Base-by-base conservation (phyloP, 2,329 filamentous ascomycete genomes). In the Penicillium griseofulvum region DNA sequence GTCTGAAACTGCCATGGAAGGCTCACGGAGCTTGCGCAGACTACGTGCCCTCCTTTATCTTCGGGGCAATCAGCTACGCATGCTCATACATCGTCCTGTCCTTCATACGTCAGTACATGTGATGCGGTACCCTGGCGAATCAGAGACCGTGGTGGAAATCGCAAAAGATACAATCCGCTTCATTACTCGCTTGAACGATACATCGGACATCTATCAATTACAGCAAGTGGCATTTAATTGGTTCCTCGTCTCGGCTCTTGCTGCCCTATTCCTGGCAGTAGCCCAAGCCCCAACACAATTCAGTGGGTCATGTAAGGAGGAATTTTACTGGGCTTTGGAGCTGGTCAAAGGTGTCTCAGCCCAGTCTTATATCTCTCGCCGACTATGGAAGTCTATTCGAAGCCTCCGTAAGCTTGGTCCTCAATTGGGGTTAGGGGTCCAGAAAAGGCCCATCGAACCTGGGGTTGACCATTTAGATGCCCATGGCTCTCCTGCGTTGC, bases 61-160 rank as follows among this genome's bases (percentile, higher is more conserved):
- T 5, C 84, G 92, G n/a, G 83, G 89, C 1, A 96, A 96, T 65
- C 90, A 95, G 76, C 89, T 96, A 74, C 87, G 91, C 6, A 93
- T 92, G 62, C 86, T 91, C 71, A 88, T 97, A 42, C 90, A 95
- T 72, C 90, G 91, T 0, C 91, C 91, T 0, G 86, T 96, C 2
- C 76, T 97, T 9, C 90, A 96, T 70, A 92, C 69, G 0, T 65
- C 68, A 0, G 88, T 85, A 9, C 91, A 87, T 65, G 96, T 96
- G 64, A 84, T 88, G 76, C 83, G 87, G 49, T 88, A 95, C 67
- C 81, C 86, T 36, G 73, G 77, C 6, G 86, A 90, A 58, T 91
- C 91, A 0, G 84, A 89, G 64, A 87, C 82, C 0, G 83, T 83
- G 1, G 81, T 86, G 26, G 81, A 83, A 53, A 79, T 87, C 9